Evolutionary conservation across 2,329 filamentous ascomycete genomes (phyloP).

Genomic region (Fusarium solani-melongenae): DNA sequence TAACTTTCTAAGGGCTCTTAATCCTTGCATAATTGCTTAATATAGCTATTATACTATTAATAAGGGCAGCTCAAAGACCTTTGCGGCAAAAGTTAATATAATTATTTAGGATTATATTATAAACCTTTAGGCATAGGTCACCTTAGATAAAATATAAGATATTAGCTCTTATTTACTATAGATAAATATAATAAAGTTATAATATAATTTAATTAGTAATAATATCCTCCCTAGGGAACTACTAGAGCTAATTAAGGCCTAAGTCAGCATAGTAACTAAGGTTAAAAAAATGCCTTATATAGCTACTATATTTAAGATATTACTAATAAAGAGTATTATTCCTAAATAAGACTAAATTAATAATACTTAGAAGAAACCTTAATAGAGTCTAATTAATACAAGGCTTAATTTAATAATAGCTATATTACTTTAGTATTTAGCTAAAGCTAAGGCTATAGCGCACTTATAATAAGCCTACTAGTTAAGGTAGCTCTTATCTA

Average conservation of each 20-base stretch:
- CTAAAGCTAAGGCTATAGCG: slow-evolving; percentile 7
- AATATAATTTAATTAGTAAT: slow-evolving; percentile 1
- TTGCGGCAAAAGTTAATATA: slow-evolving; percentile 6
- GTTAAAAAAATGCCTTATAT: slow-evolving; percentile 15
- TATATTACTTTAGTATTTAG: slow-evolving; percentile 14
- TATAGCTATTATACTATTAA: slow-evolving; percentile 1
- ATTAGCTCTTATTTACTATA: slow-evolving; percentile 13
- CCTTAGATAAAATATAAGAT: not conserved
- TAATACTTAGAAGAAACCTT: slow-evolving; percentile 9
- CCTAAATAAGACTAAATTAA: slow-evolving; percentile 9
- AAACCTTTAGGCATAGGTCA: not conserved
- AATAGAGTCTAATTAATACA: not conserved
- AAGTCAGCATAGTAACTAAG: slow-evolving; percentile 7
- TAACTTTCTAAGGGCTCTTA: slow-evolving; percentile 7
- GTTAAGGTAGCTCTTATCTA: slow-evolving; percentile 6
- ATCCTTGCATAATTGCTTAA: not conserved
- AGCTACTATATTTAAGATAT: slow-evolving; percentile 5
- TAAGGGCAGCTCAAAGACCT: not conserved
- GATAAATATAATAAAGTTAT: slow-evolving; percentile 12
- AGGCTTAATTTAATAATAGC: slow-evolving; percentile 14
- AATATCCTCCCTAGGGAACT: not conserved
- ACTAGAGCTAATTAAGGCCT: slow-evolving; percentile 5
- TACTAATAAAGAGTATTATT: not conserved
- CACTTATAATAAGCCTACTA: not conserved
- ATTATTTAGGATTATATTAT: not conserved